These are phyloP conservation scores for Glycine soja DNA, from an alignment of 306 rosid species.

Conservation along the genomic window DNA sequence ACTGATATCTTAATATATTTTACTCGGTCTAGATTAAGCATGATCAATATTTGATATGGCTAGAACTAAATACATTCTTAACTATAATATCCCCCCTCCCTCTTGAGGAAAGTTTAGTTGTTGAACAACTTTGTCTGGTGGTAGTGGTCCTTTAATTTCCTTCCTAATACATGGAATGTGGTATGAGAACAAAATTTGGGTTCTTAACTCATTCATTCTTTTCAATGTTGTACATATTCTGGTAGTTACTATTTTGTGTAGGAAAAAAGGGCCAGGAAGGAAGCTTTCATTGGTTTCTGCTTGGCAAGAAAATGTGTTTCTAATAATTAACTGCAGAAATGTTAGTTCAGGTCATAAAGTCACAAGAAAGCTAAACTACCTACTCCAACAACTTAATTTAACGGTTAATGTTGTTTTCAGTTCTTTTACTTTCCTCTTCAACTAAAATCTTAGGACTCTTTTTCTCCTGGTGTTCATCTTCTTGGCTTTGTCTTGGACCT, in stretches of 20 bases:
- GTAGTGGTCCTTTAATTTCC: background rate
- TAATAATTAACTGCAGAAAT: constrained; percentile 42
- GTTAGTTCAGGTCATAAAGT: constrained; percentile 38
- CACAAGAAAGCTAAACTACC: constrained; percentile 37
- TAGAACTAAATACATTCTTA: too few relatives aligned
- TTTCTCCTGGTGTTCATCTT: background rate
- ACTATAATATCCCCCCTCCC: too few relatives aligned
- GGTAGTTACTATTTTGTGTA: constrained; percentile 39
- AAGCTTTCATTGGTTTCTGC: constrained; percentile 42
- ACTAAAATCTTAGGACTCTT: background rate
- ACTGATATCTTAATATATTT: too few relatives aligned
- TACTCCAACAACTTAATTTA: constrained; percentile 44
- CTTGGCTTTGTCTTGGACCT: background rate
- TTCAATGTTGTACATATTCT: constrained; percentile 40
- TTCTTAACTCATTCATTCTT: constrained; percentile 38
- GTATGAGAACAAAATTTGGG: constrained; percentile 34
- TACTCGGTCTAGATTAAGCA: too few relatives aligned
- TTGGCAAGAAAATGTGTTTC: constrained; percentile 36
- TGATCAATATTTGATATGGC: too few relatives aligned
- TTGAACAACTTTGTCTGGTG: constrained; percentile 49
- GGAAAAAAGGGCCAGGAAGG: background rate
- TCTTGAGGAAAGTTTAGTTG: constrained; percentile 38
- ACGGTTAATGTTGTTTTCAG: constrained; percentile 1
- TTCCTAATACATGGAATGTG: constrained; percentile 41
- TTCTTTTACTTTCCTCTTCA: constrained; percentile 9